phyloP scores from a whole-genome alignment of 176 grass and related monocot genomes.

The Oryza longistaminata region DNA sequence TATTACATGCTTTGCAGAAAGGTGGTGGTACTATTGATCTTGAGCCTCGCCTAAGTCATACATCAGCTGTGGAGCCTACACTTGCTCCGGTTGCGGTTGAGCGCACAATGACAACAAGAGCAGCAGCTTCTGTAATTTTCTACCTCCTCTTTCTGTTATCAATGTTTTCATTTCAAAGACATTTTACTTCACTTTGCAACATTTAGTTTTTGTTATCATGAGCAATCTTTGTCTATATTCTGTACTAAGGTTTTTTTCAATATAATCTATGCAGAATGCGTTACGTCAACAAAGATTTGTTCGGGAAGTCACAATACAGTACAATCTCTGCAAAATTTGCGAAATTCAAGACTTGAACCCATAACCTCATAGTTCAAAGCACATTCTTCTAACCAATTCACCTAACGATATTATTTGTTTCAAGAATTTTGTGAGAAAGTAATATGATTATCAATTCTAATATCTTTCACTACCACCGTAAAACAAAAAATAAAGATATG shows the following conservation, averaged over 20 bases:
- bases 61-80: constrained; percentile 92
- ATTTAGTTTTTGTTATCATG: constrained; percentile 19
- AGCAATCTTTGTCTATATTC: neutral
- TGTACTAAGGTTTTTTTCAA: constrained; percentile 13
- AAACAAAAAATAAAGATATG: too few relatives aligned
- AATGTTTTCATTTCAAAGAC: neutral
- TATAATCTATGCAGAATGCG: constrained; percentile 73
- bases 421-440: too few relatives aligned
- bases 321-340: constrained; percentile 96
- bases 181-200: neutral
- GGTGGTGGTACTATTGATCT: constrained; percentile 85
- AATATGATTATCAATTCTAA: too few relatives aligned
- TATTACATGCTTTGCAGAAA: constrained; percentile 63
- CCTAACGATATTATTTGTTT: too few relatives aligned
- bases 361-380: too few relatives aligned
- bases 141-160: constrained; percentile 4
- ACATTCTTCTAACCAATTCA: too few relatives aligned
- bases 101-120: constrained; percentile 94
- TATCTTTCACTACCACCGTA: too few relatives aligned
- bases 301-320: constrained; percentile 92
- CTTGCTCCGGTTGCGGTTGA: constrained; percentile 88
- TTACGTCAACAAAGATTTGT: constrained; percentile 89
- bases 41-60: constrained; percentile 78
- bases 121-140: constrained; percentile 82
- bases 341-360: too few relatives aligned